Percentiles rank a stretch among this genome's conserved stretches.
phyloP scores from a whole-genome alignment of 768 basidiomycete genomes.

The Suillus paluster region DNA sequence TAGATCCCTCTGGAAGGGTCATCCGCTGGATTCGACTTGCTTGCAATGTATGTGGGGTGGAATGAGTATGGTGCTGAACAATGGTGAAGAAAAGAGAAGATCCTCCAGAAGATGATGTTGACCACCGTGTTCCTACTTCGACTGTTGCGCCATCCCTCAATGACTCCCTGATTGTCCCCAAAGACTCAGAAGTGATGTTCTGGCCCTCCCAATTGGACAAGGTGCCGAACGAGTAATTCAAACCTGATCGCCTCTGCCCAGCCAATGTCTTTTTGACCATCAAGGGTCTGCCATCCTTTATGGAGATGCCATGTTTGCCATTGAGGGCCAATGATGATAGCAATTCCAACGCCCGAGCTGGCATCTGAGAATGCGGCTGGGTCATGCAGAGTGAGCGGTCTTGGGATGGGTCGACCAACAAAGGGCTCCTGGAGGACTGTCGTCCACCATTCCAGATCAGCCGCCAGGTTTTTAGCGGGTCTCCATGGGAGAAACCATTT shows the following conservation, averaged over 20 bases:
- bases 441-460: no score
- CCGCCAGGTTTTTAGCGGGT: no score
- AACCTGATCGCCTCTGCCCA: conserved; percentile 23
- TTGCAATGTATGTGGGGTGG: neutral
- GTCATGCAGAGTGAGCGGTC: no score
- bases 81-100: conserved; percentile 3
- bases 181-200: conserved; percentile 13
- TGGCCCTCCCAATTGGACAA: conserved; percentile 5
- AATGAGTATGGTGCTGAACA: neutral
- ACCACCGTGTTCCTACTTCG: conserved; percentile 10
- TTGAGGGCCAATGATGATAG: conserved; percentile 15
- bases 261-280: conserved; percentile 11
- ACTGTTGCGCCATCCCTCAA: conserved; percentile 15
- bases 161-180: neutral
- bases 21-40: neutral
- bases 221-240: conserved; percentile 13
- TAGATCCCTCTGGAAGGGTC: neutral
- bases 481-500: no score
- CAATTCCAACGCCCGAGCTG: conserved; percentile 17
- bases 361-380: no score
- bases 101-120: conserved; percentile 17
- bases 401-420: no score
- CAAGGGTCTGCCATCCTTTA: conserved; percentile 7
- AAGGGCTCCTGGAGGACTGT: no score
- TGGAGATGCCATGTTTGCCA: conserved; percentile 27